These are phyloP conservation scores for Termitomyces sp. DNA, from an alignment of 768 basidiomycete species.

Conservation along the genomic window DNA sequence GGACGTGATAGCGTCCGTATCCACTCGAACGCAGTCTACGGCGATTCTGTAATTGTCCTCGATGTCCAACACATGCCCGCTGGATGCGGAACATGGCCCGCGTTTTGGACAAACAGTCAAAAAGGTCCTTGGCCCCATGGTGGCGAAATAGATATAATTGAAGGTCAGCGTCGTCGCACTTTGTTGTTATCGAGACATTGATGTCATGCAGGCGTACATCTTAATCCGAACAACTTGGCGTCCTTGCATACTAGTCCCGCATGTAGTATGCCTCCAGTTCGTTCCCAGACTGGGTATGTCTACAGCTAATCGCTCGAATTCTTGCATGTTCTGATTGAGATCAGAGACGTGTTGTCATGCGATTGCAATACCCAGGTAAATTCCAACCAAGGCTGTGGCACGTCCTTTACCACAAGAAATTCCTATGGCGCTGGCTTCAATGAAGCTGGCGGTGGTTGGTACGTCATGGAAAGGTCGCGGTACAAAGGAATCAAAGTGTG, in stretches of 20 bases:
- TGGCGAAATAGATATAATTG: slow-evolving; percentile 60
- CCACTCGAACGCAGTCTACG: slow-evolving; percentile 35
- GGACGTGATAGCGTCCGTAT: slow-evolving; percentile 60
- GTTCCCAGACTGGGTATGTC: slow-evolving; percentile 43
- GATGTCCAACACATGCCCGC: slow-evolving; percentile 56
- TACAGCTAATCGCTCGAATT: not conserved
- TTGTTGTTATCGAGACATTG: not conserved
- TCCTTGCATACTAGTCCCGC: slow-evolving; percentile 49
- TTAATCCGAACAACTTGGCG: slow-evolving; percentile 35
- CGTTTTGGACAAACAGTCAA: slow-evolving; percentile 52
- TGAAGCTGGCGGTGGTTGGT: slow-evolving; percentile 51
- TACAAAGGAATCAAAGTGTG: slow-evolving; percentile 47
- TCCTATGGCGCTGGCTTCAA: slow-evolving; percentile 50
- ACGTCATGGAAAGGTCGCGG: slow-evolving; percentile 39
- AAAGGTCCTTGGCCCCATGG: slow-evolving; percentile 52
- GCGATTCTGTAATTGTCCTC: slow-evolving; percentile 42
- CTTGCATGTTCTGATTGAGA: not conserved
- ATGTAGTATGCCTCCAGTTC: slow-evolving; percentile 37
- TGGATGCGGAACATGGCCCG: slow-evolving; percentile 59
- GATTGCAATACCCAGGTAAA: slow-evolving; percentile 46
- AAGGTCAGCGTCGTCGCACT: slow-evolving; percentile 28
- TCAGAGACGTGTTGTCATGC: slow-evolving; percentile 32
- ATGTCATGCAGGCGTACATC: slow-evolving; percentile 40
- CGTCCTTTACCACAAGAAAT: slow-evolving; percentile 27
- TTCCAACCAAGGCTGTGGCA: slow-evolving; percentile 60